These are phyloP conservation scores for Penicillium goetzii DNA, from an alignment of 495 filamentous ascomycete species.

Conservation along the genomic window DNA sequence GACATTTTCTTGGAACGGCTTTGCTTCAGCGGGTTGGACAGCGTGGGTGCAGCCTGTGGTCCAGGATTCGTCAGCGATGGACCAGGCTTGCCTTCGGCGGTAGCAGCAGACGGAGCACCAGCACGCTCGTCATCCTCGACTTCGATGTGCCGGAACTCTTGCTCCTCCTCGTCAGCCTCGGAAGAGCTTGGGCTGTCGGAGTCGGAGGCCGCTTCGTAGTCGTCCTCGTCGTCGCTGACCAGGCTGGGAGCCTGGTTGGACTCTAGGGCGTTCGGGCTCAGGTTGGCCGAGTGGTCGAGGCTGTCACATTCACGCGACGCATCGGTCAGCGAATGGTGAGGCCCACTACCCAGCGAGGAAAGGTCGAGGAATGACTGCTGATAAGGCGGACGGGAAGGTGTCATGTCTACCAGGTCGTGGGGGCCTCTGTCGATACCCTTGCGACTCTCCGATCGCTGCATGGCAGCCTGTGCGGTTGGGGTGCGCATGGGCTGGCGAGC, in stretches of 20 bases:
- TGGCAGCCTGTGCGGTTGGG: conserved; percentile 56
- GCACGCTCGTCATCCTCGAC: conserved; percentile 56
- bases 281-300: conserved; percentile 57
- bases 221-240: conserved; percentile 84
- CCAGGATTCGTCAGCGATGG: conserved; percentile 41
- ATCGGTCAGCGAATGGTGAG: conserved; percentile 35
- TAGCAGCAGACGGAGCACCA: conserved; percentile 34
- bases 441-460: conserved; percentile 57
- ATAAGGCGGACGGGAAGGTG: conserved; percentile 40
- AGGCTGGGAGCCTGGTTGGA: conserved; percentile 83
- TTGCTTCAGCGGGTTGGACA: conserved; percentile 51
- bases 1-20: conserved; percentile 48
- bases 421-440: conserved; percentile 51
- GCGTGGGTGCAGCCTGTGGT: conserved; percentile 32
- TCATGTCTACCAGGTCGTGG: conserved; percentile 36
- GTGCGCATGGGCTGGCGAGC: conserved; percentile 59
- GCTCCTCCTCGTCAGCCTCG: conserved; percentile 49
- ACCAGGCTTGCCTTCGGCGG: conserved; percentile 42
- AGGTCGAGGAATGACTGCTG: conserved; percentile 37
- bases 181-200: conserved; percentile 52
- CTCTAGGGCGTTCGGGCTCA: conserved; percentile 78
- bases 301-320: conserved; percentile 50
- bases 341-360: conserved; percentile 24
- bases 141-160: conserved; percentile 55
- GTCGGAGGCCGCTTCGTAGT: conserved; percentile 60